These are phyloP conservation scores for Leptomonas pyrrhocoris DNA, from an alignment of 208 protist genomes.

Conservation along the genomic window DNA sequence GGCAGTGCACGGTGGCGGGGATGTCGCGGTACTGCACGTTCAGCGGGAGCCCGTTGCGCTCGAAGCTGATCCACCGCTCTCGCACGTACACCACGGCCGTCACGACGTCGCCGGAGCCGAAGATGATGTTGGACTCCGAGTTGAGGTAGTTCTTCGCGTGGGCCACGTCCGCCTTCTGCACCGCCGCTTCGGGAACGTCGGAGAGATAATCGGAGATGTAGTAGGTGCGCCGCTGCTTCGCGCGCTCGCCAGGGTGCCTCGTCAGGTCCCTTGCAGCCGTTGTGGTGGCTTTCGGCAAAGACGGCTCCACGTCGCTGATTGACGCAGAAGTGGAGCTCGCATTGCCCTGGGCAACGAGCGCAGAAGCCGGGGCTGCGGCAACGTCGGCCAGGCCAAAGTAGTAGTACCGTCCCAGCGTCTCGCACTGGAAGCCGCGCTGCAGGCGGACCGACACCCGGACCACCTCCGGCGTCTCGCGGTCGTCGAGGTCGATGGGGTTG, in stretches of 20 bases:
- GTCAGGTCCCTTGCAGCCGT: slow-evolving; percentile 16
- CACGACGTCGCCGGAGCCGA: slow-evolving; percentile 85
- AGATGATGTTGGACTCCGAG: slow-evolving; percentile 68
- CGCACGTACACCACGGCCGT: slow-evolving; percentile 72
- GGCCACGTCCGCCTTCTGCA: slow-evolving; percentile 45
- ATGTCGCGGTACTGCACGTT: slow-evolving; percentile 70
- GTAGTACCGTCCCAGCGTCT: slow-evolving; percentile 81
- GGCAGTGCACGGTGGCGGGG: slow-evolving; percentile 45
- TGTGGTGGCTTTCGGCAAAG: background rate
- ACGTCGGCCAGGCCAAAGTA: slow-evolving; percentile 67
- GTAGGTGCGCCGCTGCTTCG: slow-evolving; percentile 51
- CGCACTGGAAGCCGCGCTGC: slow-evolving; percentile 57
- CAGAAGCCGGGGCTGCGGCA: slow-evolving; percentile 18
- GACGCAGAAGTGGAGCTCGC: background rate
- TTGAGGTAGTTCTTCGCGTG: slow-evolving; percentile 62
- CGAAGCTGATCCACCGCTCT: slow-evolving; percentile 69
- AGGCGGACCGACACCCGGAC: slow-evolving; percentile 74
- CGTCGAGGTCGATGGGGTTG: slow-evolving; percentile 66
- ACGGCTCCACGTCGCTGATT: background rate
- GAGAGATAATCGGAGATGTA: slow-evolving; percentile 72
- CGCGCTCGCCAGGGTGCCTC: slow-evolving; percentile 50
- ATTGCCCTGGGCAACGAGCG: slow-evolving; percentile 7
- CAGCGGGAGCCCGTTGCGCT: slow-evolving; percentile 77
- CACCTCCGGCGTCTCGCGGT: slow-evolving; percentile 53
- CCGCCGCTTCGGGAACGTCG: slow-evolving; percentile 45